Conservation (phyloP, 169 alveolate species). For the Plasmodium knowlesi region DNA sequence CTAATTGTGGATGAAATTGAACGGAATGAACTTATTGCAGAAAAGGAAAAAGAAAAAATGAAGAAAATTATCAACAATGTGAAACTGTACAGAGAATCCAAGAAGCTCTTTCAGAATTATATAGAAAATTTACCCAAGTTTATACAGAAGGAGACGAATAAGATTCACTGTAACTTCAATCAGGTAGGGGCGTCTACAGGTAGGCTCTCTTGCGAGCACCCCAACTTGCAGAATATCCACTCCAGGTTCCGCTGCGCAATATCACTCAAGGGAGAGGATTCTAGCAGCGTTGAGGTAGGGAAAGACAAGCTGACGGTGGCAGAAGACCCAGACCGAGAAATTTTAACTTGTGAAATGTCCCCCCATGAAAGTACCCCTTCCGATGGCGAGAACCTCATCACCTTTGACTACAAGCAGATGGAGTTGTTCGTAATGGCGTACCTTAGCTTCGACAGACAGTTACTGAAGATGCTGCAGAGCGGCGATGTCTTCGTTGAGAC, state of each 20-base stretch:
- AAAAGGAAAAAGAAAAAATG: constrained; percentile 56
- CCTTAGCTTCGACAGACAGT: constrained; percentile 72
- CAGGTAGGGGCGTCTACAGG: constrained; percentile 85
- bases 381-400: constrained; percentile 41
- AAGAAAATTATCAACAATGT: constrained; percentile 68
- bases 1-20: constrained; percentile 64
- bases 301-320: not conserved
- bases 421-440: constrained; percentile 82
- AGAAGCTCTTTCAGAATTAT: constrained; percentile 68
- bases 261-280: constrained; percentile 7
- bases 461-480: constrained; percentile 56
- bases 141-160: constrained; percentile 72
- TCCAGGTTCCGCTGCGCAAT: constrained; percentile 65
- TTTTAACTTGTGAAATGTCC: not conserved
- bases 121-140: constrained; percentile 69
- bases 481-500: constrained; percentile 75
- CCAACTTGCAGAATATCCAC: constrained; percentile 82
- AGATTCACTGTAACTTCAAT: constrained; percentile 75
- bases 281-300: not conserved
- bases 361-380: not conserved
- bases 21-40: constrained; percentile 6
- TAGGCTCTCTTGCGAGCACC: constrained; percentile 79
- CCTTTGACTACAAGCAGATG: constrained; percentile 81
- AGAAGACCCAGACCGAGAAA: not conserved
- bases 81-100: constrained; percentile 71